Evolutionary conservation across 495 filamentous ascomycete genomes (phyloP), one percentile per base, ranked within the genome.

Genomic region (Penicillium desertorum): DNA sequence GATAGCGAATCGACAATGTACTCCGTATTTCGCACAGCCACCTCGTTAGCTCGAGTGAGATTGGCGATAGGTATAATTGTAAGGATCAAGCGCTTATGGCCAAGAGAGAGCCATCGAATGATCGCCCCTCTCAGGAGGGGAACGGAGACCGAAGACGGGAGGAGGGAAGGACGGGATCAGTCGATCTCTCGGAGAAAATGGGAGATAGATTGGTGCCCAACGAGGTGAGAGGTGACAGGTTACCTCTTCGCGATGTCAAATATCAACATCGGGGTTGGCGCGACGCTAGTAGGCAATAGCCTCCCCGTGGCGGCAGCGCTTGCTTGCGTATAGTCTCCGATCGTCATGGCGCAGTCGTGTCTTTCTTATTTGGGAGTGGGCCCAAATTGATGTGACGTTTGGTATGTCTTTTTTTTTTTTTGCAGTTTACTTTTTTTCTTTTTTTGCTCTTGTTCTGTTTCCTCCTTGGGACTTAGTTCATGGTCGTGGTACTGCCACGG

Each of bases 231-330:
- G 32, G 45, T 59, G 57, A 60, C 34, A 51, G 45, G 51, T 60
- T 36, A 25, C 53, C 25, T 54, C 42, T 42, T 16, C 20, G 25
- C 23, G 58, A 60, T 55, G 54, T 66, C 55, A 46, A 54, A 54
- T 51, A 52, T 60, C 53, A 57, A 57, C 45, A 54, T 54, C 30
- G 27, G 37, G 62, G 45, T 62, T 62, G 59, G 65, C 59, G 61
- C 46, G 55, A 52, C 63, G 61, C 66, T 69, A 69, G 66, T 62
- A 50, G 30, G 53, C 61, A 69, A 67, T 69, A 69, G 66, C 59
- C 45, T 61, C 16, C 42, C 60, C 29, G 57, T 61, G 63, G 62
- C 27, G 32, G 39, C 17, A 27, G 45, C 47, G 59, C 47, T 29
- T 45, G 51, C 22, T 32, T 4, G 27, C 5, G n/a, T 16, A 45